Conservation (phyloP, 2,329 filamentous ascomycete genomes). For the Neocatenulostroma microsporum region DNA sequence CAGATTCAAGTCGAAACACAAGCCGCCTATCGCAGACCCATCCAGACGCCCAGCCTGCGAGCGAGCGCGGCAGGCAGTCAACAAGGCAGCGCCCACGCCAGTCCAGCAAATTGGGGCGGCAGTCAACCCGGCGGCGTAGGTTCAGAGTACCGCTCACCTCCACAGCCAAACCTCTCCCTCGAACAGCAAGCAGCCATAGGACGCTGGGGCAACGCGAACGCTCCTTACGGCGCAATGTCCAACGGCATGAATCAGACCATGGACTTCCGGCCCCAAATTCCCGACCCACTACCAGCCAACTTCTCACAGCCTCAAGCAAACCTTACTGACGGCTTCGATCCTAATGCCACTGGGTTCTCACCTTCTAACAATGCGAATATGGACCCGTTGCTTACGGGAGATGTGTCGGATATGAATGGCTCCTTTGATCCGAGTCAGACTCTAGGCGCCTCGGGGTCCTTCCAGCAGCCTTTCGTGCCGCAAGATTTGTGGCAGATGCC, state of each 20-base stretch:
- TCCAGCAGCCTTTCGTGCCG: slow-evolving; percentile 81
- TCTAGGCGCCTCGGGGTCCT: slow-evolving; percentile 31
- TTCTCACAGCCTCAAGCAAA: slow-evolving; percentile 3
- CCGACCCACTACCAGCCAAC: slow-evolving; percentile 6
- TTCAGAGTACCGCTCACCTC: no score
- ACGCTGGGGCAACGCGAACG: no score
- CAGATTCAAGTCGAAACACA: slow-evolving; percentile 31
- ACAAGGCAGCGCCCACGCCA: slow-evolving; percentile 16
- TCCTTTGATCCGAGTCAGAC: slow-evolving; percentile 2
- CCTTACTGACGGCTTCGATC: slow-evolving; percentile 4
- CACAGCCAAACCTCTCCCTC: no score
- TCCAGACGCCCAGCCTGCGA: slow-evolving; percentile 21
- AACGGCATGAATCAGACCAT: no score
- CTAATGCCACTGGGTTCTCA: slow-evolving; percentile 3
- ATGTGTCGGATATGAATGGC: not conserved
- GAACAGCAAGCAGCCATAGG: no score
- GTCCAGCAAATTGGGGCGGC: slow-evolving; percentile 23
- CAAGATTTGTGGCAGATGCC: slow-evolving; percentile 94
- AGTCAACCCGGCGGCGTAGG: slow-evolving; percentile 16
- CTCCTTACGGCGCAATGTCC: no score
- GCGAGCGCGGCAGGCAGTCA: not conserved
- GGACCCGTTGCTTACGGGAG: slow-evolving; percentile 3
- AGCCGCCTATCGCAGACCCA: slow-evolving; percentile 25
- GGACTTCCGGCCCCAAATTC: no score
- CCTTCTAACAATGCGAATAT: slow-evolving; percentile 1